Base-by-base conservation (phyloP, 202 grass and related monocot species). In the Eragrostis tef region DNA sequence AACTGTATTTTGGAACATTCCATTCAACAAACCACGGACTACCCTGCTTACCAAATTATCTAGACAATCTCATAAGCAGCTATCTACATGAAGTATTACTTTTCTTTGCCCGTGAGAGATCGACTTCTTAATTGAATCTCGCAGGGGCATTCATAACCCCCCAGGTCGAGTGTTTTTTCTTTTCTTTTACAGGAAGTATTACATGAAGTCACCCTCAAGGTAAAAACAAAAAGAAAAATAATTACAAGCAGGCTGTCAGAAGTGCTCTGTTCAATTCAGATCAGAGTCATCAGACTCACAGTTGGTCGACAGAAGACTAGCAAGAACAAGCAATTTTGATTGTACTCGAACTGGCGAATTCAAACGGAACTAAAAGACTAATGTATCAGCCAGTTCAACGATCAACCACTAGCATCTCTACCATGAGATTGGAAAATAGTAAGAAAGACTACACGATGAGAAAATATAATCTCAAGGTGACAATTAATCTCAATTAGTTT, bases 1-100 rank as follows among this genome's bases (percentile, higher is more conserved):
- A 9, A 68, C 41, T 52, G 82, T 9, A 53, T 13, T 79, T 63
- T 62, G 31, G 70, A 69, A 19, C 16, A 69, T 26, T n/a, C 21
- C 57, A 70, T 80, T 34, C 53, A 73, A 82, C n/a, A 79, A 85
- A 84, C 41, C 82, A 71, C 39, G 44, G 16, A 79, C 70, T 42
- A 83, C 39, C 46, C 11, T 34, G 15, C 11, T 56, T 39, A 57
- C 46, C 11, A 66, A 73, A 65, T 57, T 59, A 74, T 50, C 29
- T 31, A 31, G 52, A 39, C 49, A 52, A 17, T 9, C 16, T 25
- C 57, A 39, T 49, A 83, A 65, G 34, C 19, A 78, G 57, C 6
- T 51, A 73, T 16, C 20, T 45, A 11, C 46, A 64, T 42, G 24
- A 52, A 70, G 68, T 70, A 19, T 56, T 11, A 73, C 9, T n/a